A percentile compares a stretch with the other conserved stretches of the same genome.
These are phyloP conservation scores for Anthostomella pinea DNA, from an alignment of 2,329 filamentous ascomycete species.

Conservation along the genomic window DNA sequence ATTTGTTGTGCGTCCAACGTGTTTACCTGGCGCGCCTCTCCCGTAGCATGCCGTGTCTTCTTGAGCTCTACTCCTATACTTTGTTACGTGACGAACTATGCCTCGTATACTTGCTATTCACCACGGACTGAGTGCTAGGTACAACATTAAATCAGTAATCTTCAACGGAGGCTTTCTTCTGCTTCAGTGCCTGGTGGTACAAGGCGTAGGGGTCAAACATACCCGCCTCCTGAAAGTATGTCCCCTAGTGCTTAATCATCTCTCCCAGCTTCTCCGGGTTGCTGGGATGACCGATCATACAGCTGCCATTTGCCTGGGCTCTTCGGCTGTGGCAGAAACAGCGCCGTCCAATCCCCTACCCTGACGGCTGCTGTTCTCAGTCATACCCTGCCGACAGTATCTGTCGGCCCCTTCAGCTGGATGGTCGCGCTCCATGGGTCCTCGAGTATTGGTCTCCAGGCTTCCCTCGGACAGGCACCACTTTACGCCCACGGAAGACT, in stretches of 20 bases:
- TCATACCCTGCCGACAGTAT: constrained; percentile 19
- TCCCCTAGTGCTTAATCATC: constrained; percentile 17
- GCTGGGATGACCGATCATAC: too few species aligned
- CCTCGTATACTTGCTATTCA: too few species aligned
- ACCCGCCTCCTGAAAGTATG: constrained; percentile 20
- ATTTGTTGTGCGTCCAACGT: too few species aligned
- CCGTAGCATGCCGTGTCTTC: too few species aligned
- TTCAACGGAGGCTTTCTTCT: constrained; percentile 11
- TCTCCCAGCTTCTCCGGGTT: constrained; percentile 14
- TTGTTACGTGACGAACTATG: too few species aligned
- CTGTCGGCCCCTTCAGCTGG: constrained; percentile 12
- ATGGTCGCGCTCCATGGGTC: constrained; percentile 11
- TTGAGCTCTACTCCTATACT: too few species aligned
- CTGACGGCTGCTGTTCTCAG: constrained; percentile 16
- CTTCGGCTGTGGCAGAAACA: constrained; percentile 17
- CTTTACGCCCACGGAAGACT: constrained; percentile 21
- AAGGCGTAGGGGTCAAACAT: too few species aligned
- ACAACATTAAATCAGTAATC: too few species aligned
- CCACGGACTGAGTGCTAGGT: too few species aligned
- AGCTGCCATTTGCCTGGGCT: constrained; percentile 17
- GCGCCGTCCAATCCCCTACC: constrained; percentile 17
- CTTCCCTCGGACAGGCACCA: not conserved
- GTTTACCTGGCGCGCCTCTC: too few species aligned
- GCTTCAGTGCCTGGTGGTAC: too few species aligned
- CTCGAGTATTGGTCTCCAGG: constrained; percentile 2